phyloP scores from a whole-genome alignment of 345 rosid species.

The Hypericum androsaemum region DNA sequence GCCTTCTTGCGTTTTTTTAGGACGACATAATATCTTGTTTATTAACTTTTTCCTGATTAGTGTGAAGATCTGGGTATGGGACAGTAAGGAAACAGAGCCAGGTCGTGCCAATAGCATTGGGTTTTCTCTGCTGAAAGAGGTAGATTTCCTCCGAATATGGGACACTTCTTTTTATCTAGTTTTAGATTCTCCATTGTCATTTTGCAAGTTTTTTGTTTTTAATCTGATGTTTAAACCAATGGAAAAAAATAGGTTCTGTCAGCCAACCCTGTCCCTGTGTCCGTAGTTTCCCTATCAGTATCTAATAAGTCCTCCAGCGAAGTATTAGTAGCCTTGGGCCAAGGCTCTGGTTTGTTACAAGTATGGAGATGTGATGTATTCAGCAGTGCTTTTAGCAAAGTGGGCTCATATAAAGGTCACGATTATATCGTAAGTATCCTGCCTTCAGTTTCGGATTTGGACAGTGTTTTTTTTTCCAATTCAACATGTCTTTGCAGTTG shows the following conservation, averaged over 20 bases:
- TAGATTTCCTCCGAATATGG: constrained; percentile 5
- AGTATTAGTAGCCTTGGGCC: constrained; percentile 71
- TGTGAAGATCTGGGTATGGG: constrained; percentile 70
- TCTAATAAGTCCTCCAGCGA: constrained; percentile 29
- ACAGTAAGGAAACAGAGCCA: constrained; percentile 34
- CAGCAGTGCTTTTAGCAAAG: constrained; percentile 34
- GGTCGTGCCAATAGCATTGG: constrained; percentile 36
- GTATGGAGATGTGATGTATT: constrained; percentile 57
- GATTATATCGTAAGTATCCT: constrained; percentile 58
- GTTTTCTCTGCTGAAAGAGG: constrained; percentile 53
- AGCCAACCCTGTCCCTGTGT: constrained; percentile 43
- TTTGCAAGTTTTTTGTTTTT: too few species aligned
- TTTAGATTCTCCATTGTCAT: constrained; percentile 6
- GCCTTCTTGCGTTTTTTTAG: not conserved
- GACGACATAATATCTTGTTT: constrained; percentile 10
- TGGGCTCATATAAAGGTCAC: constrained; percentile 51
- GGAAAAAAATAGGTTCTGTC: constrained; percentile 37
- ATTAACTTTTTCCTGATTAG: constrained; percentile 25
- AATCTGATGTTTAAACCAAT: too few species aligned
- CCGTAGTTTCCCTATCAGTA: constrained; percentile 48
- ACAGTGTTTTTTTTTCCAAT: too few species aligned
- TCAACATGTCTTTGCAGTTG: too few species aligned
- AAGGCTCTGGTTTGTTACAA: constrained; percentile 85
- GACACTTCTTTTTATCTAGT: not conserved
- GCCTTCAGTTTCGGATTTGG: constrained; percentile 4